These are phyloP conservation scores for Clausena lansium DNA, from an alignment of 345 rosid species.

Conservation along the genomic window DNA sequence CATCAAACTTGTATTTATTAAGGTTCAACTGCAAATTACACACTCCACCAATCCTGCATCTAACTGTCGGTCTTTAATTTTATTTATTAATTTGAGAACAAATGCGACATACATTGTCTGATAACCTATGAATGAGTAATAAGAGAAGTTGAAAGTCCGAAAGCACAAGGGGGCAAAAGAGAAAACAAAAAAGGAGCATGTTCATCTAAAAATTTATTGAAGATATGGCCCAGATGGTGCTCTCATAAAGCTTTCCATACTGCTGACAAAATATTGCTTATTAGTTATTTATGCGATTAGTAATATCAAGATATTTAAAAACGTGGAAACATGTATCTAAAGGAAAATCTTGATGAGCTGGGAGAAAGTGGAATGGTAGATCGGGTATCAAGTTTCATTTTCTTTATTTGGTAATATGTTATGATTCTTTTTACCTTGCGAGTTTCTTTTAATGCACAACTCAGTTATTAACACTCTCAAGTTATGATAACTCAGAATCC, in stretches of 20 bases:
- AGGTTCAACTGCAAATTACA: no score
- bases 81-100: not conserved
- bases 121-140: not conserved
- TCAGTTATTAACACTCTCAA: not conserved
- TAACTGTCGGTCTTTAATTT: not conserved
- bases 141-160: not conserved
- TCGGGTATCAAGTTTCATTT: not conserved
- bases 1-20: no score
- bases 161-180: not conserved
- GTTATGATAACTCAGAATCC: not conserved
- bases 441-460: not conserved
- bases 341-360: not conserved
- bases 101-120: not conserved
- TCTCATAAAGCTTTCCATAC: not conserved
- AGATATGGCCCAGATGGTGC: not conserved
- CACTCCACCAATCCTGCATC: not conserved
- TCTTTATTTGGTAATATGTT: not conserved
- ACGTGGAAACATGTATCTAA: not conserved
- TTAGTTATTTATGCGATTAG: not conserved
- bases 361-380: not conserved
- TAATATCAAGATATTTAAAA: not conserved
- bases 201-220: not conserved
- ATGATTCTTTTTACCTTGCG: not conserved
- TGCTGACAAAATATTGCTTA: not conserved
- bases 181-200: not conserved